A percentile compares a stretch with the other conserved stretches of the same genome.
Evolutionary conservation across 2,329 filamentous ascomycete genomes (phyloP).

Genomic region (Lachnellula hyalina): DNA sequence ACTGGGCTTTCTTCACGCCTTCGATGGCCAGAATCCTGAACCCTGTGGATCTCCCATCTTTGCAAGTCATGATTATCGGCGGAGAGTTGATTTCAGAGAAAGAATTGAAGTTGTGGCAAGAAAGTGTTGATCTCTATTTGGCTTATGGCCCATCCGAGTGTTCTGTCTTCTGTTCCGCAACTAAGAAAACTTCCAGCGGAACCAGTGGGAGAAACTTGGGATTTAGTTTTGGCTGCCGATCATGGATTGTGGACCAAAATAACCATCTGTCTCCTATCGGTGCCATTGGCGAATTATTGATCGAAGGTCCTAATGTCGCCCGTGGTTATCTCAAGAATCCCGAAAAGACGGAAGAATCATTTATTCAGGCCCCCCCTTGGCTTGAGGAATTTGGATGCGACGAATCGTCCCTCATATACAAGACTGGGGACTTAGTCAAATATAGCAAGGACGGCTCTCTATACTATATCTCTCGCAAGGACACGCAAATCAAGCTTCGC

Average conservation of each 20-base stretch:
- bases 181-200: background rate
- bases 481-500: constrained; percentile 6
- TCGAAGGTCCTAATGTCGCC: constrained; percentile 51
- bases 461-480: constrained; percentile 34
- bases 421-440: constrained; percentile 6
- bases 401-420: constrained; percentile 1
- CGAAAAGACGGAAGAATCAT: constrained; percentile 51
- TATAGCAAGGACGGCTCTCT: constrained; percentile 3
- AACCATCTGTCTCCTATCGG: constrained; percentile 21
- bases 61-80: background rate
- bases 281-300: constrained; percentile 23
- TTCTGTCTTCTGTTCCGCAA: constrained; percentile 24
- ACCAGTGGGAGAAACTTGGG: constrained; percentile 1
- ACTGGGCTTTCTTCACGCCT: background rate
- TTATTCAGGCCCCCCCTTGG: constrained; percentile 51
- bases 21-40: background rate
- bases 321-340: constrained; percentile 56
- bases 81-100: background rate
- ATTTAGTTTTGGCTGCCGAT: background rate
- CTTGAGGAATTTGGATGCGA: constrained; percentile 5
- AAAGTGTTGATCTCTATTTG: background rate
- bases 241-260: constrained; percentile 34
- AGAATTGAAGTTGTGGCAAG: background rate
- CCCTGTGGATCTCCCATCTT: background rate
- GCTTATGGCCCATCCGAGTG: constrained; percentile 81